Evolutionary conservation across 306 rosid genomes (phyloP), one percentile per base, ranked within the genome.

Genomic region (Cucurbita pepo): DNA sequence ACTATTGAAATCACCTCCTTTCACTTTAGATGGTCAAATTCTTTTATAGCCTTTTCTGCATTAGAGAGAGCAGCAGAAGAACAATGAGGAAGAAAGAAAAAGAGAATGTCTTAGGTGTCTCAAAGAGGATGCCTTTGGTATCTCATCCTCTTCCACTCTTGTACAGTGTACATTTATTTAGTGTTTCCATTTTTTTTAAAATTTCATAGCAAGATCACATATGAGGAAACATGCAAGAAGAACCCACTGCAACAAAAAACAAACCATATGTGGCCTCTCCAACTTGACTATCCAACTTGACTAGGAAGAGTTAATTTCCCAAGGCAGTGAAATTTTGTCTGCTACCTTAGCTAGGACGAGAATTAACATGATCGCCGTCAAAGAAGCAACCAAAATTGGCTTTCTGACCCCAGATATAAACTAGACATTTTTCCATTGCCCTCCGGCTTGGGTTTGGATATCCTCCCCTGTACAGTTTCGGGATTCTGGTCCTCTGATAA

Each of bases 201-300:
- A 48, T 12, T 13, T 8, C 21, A 19, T 92, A 81, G 92, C 95
- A 50, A 91, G 92, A 77, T 92, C 95, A 69, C 92, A 95, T 75
- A 89, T 19, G 97, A 86, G 85, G 85, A 88, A 73, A 92, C 96
- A 96, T 88, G 72, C 82, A 82, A 70, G 54, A 78, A 74, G 43
- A 15, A 70, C 21, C 56, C 56, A 5, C 2, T 15, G 56, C 56
- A 53, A 53, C 2, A 53, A 53, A 25, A 53, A 53, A 53, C 56
- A 51, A 51, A n/a, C 56, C 22, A 53, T 22, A 53, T 0, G 10
- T 53, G 56, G 22, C 56, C 21, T 53, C 22, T 53, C 55, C 18
- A 51, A 51, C 55, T 8, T 40, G 34, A 30, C 34, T 30, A 30
- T 53, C 55, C 18, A 51, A 51, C 55, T 8, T 40, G 34, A 30